These are phyloP conservation scores for Anastatica hierochuntica DNA, from an alignment of 345 rosid species.

Conservation along the genomic window DNA sequence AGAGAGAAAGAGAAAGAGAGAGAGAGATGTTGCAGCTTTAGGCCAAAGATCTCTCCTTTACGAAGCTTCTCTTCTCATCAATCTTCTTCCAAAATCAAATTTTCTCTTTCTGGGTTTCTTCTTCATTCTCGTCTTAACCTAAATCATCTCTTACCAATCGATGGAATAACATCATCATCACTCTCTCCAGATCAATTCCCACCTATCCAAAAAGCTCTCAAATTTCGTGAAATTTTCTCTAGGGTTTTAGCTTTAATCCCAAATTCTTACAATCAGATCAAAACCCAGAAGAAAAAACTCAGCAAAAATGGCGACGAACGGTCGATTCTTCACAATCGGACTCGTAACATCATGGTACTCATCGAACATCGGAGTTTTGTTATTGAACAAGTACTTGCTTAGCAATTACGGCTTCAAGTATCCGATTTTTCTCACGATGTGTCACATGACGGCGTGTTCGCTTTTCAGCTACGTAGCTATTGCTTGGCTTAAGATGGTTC, in stretches of 20 bases:
- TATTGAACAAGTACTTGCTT: conserved; percentile 84
- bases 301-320: conserved; percentile 34
- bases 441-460: conserved; percentile 99
- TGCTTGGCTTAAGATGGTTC: conserved; percentile 97
- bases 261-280: too few species aligned
- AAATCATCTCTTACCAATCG: neutral
- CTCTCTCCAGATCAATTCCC: conserved; percentile 14
- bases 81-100: conserved; percentile 1
- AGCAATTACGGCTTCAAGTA: conserved; percentile 97
- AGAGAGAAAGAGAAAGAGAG: conserved; percentile 4
- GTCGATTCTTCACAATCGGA: conserved; percentile 69
- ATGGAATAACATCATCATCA: neutral
- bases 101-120: neutral
- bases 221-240: too few species aligned
- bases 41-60: conserved; percentile 21
- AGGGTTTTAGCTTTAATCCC: too few species aligned
- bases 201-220: too few species aligned
- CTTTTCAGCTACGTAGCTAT: conserved; percentile 84
- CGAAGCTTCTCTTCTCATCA: conserved; percentile 12
- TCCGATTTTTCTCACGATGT: conserved; percentile 98
- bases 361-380: conserved; percentile 87
- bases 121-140: neutral
- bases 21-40: conserved; percentile 17
- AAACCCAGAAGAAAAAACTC: neutral
- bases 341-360: conserved; percentile 85